phyloP scores from a whole-genome alignment of 2,329 filamentous ascomycete species.

The Verticillium nubilum region DNA sequence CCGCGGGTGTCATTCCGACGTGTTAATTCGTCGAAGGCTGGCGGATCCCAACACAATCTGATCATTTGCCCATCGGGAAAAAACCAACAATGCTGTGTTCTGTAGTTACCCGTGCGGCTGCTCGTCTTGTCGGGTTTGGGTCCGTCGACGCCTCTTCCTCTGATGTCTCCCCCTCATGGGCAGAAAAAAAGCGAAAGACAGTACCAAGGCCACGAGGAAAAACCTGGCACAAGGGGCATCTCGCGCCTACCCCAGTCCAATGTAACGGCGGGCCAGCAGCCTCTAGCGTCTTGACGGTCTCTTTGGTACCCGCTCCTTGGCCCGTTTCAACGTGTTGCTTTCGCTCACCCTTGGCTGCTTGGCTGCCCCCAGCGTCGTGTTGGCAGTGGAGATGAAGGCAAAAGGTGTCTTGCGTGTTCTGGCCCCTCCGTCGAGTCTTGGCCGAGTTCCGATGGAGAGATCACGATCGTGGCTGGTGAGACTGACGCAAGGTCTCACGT shows the following conservation, averaged over 20 bases:
- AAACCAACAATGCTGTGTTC: neutral
- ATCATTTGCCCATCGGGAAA: neutral
- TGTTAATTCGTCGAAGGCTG: neutral
- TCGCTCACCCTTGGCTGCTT: neutral
- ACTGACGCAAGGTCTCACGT: neutral
- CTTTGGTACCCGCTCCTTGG: neutral
- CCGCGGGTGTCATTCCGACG: no score
- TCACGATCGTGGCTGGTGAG: neutral
- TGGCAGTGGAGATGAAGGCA: neutral
- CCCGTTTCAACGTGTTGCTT: neutral
- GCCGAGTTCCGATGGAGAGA: neutral
- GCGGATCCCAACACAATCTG: neutral
- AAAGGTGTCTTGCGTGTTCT: neutral
- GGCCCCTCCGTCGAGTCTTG: neutral
- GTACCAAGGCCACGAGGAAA: neutral
- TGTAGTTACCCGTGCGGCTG: neutral
- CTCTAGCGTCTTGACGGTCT: neutral
- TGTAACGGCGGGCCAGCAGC: neutral
- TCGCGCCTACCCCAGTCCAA: neutral
- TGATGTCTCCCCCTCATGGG: neutral
- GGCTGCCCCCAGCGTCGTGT: neutral
- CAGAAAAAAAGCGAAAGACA: neutral
- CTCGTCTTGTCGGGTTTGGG: neutral
- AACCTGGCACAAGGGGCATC: neutral
- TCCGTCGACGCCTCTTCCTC: neutral